Evolutionary conservation across 768 basidiomycete genomes (phyloP).

Genomic region (Lentinus brumalis): DNA sequence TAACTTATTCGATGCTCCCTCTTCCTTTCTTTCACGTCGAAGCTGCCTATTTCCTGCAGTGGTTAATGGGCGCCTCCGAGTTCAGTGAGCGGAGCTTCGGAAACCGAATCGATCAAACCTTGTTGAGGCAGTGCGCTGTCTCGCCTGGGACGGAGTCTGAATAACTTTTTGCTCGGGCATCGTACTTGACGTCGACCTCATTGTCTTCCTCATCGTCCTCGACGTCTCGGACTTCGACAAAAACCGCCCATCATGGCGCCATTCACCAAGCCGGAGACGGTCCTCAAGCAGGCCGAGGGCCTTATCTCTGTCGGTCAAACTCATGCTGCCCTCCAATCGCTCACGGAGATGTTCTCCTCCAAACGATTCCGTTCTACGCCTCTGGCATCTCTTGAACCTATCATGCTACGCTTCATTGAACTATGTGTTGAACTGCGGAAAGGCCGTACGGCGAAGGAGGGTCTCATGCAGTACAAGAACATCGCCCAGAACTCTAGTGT

Average conservation of each 20-base stretch:
- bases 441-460: constrained; percentile 91
- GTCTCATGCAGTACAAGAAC: constrained; percentile 97
- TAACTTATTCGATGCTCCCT: constrained; percentile 15
- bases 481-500: constrained; percentile 94
- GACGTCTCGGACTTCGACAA: constrained; percentile 12
- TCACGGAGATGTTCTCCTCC: constrained; percentile 90
- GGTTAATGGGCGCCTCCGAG: too few species aligned
- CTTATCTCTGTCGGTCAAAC: constrained; percentile 91
- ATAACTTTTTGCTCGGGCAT: constrained; percentile 15
- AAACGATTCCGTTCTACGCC: constrained; percentile 95
- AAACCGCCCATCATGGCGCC: constrained; percentile 66
- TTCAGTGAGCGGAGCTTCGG: constrained; percentile 1
- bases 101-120: constrained; percentile 4
- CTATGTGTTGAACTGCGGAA: constrained; percentile 95
- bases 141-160: constrained; percentile 14
- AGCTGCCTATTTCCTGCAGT: too few species aligned
- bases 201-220: constrained; percentile 3
- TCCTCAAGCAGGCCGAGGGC: constrained; percentile 91
- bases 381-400: constrained; percentile 86
- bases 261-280: constrained; percentile 87
- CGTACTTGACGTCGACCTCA: constrained; percentile 5
- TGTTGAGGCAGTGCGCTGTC: not conserved
- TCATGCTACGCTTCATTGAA: constrained; percentile 93
- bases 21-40: too few species aligned
- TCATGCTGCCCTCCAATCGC: constrained; percentile 85